phyloP scores from a whole-genome alignment of 202 grass and related monocot species.

The Hordeum pubiflorum region DNA sequence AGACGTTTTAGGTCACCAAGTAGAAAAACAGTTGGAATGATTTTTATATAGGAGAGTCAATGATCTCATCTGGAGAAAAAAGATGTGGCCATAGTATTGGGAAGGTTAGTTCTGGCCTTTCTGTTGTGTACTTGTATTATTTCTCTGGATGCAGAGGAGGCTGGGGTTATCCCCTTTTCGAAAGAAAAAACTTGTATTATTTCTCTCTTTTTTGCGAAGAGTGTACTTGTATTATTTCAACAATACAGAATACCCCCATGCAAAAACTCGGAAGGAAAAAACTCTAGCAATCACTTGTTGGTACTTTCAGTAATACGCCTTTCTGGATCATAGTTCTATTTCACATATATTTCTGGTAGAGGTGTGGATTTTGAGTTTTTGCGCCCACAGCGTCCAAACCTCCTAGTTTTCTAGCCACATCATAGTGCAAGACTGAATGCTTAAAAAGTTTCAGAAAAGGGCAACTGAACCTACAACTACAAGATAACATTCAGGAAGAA shows the following conservation, averaged over 20 bases:
- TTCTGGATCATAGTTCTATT: neutral
- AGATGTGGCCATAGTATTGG: neutral
- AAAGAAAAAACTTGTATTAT: no score
- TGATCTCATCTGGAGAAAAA: neutral
- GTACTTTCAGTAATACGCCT: neutral
- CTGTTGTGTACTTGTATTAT: neutral
- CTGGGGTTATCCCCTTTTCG: no score
- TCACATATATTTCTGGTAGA: neutral
- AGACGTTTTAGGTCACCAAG: no score
- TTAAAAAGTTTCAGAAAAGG: neutral
- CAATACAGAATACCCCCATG: neutral
- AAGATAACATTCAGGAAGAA: neutral
- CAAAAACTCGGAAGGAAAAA: neutral
- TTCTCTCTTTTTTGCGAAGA: no score
- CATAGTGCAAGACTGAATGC: neutral
- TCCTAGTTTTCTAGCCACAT: neutral
- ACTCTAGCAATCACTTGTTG: neutral
- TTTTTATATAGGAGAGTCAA: neutral
- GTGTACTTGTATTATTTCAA: neutral
- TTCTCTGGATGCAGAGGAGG: no score
- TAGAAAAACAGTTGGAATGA: neutral
- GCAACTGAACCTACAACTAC: neutral
- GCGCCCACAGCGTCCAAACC: no score
- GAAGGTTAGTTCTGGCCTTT: neutral
- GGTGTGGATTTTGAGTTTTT: neutral